Base-by-base conservation (phyloP, 805 yeast genomes). In the Saccharomycopsis olivae region DNA sequence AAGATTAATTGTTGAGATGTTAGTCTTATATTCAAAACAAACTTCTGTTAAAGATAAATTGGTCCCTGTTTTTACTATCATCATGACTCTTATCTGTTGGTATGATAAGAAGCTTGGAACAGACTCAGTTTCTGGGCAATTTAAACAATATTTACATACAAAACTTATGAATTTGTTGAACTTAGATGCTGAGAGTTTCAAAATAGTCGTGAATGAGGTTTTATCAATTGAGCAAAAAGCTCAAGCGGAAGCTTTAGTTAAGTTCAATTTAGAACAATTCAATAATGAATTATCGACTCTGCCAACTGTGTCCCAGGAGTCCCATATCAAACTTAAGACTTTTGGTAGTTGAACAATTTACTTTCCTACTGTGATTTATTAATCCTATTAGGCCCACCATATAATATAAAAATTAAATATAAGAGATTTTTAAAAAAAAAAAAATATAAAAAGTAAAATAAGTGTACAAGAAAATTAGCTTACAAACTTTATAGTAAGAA, bases 81-180 rank as follows among this genome's bases (percentile, higher is more conserved):
- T 64, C 53, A 47, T 44, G 62, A 3, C 50, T 39, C 67, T 40
- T 64, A 68, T 39, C 46, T 63, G 40, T 45, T 73, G 44, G 47
- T 48, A 32, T 49, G 52, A 52, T 38, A 49, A 36, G 14, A 23
- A 25, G n/a, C 24, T 35, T 44, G 53, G 32, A 14, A 33, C 35
- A 2, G 46, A 48, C 3, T 47, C 51, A 8, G 16, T 15, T 9
- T 44, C 47, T 14, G 51, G 53, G 2, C 43, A 41, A 3, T 48
- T 60, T 41, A 58, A 53, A 13, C 48, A 48, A 1, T 74, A 73
- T 35, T 51, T 69, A 4, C 74, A 67, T 43, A 64, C 61, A 11
- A 69, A 71, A 44, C 45, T 78, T 35, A 33, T 75, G 23, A 61
- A 62, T 6, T 57, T 80, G 41, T 62, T 76, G 13, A 57, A 60